Conservation (phyloP, 2,329 filamentous ascomycete genomes). For the Xylariaceae sp. region DNA sequence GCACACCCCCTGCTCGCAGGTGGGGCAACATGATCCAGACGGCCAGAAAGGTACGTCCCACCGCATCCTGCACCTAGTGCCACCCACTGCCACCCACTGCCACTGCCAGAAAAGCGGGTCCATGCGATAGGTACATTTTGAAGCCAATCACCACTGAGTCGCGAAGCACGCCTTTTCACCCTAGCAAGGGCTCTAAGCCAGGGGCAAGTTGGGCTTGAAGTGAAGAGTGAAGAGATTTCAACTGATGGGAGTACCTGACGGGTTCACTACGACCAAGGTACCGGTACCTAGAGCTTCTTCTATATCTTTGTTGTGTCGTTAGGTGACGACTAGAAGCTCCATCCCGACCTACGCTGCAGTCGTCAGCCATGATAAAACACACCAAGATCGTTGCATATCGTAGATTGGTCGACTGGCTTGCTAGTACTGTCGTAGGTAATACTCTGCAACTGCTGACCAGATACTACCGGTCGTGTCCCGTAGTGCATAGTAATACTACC, state of each 20-base stretch:
- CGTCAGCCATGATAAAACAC: too few relatives aligned
- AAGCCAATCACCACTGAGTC: conserved; percentile 19
- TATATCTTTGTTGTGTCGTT: too few relatives aligned
- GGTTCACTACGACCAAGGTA: too few relatives aligned
- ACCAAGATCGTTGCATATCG: too few relatives aligned
- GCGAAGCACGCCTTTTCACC: conserved; percentile 11
- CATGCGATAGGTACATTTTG: conserved; percentile 11
- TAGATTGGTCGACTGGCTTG: too few relatives aligned
- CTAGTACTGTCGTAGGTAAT: too few relatives aligned
- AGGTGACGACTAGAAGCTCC: too few relatives aligned
- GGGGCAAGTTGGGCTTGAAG: not conserved
- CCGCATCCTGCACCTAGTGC: not conserved
- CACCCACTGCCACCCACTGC: not conserved
- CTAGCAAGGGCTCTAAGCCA: conserved; percentile 4
- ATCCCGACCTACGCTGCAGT: too few relatives aligned
- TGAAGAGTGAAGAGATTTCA: not conserved
- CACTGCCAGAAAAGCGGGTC: conserved; percentile 22
- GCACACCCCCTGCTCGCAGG: conserved; percentile 14
- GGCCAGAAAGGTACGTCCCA: conserved; percentile 11
- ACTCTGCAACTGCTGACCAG: too few relatives aligned
- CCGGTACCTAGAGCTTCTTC: too few relatives aligned
- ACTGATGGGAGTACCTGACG: not conserved
- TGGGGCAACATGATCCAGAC: conserved; percentile 26
- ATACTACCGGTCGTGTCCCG: too few relatives aligned
- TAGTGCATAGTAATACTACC: too few relatives aligned